Conservation (phyloP, 371 early-diverging fungal species). For the Rhizopus sp. region DNA sequence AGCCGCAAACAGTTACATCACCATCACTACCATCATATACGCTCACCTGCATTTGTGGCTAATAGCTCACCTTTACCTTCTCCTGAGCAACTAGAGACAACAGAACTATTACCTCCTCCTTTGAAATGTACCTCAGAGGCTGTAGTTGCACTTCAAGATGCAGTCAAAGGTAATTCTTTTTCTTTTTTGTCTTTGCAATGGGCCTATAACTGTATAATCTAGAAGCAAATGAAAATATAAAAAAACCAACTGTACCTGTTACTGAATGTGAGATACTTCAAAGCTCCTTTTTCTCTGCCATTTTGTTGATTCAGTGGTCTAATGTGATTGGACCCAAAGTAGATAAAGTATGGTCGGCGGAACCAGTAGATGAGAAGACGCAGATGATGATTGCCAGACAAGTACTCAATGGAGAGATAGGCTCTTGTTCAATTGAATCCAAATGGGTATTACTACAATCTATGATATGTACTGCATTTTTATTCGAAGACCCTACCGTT, state of each 20-base stretch:
- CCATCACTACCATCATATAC: constrained; percentile 40
- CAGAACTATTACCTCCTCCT: constrained; percentile 32
- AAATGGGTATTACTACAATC: constrained; percentile 58
- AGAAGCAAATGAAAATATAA: not conserved
- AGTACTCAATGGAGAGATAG: constrained; percentile 64
- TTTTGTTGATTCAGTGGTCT: constrained; percentile 62
- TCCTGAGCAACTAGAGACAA: constrained; percentile 24
- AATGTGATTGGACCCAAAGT: constrained; percentile 64
- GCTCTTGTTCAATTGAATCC: constrained; percentile 47
- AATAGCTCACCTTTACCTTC: constrained; percentile 28
- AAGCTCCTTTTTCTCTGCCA: constrained; percentile 60
- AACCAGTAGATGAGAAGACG: constrained; percentile 27
- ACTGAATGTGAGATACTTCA: constrained; percentile 41
- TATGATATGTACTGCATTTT: constrained; percentile 45
- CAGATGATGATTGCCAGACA: constrained; percentile 54
- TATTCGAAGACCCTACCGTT: constrained; percentile 36
- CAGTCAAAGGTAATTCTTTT: constrained; percentile 37
- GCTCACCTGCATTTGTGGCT: constrained; percentile 37
- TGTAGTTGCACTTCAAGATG: constrained; percentile 49
- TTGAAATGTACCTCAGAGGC: constrained; percentile 44
- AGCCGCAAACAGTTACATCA: constrained; percentile 31
- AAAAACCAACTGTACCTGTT: not conserved
- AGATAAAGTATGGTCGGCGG: constrained; percentile 51
- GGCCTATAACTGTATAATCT: no score
- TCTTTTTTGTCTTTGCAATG: not conserved